phyloP scores from a whole-genome alignment of 371 early-diverging fungal species.

The Mucor indicus region DNA sequence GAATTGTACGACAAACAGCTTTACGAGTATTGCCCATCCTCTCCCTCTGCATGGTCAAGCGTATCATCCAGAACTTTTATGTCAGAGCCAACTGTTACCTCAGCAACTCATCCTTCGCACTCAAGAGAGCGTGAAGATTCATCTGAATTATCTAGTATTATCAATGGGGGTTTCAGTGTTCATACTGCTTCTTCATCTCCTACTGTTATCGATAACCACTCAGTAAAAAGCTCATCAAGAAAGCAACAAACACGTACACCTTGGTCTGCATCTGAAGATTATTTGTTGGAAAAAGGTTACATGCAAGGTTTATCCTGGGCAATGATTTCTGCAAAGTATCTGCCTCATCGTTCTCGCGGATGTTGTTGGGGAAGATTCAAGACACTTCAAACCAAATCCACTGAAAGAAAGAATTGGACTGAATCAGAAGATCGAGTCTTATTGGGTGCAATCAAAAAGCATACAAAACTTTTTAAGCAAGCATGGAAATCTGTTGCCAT shows the following conservation, averaged over 20 bases:
- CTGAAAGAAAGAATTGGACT: conserved; percentile 32
- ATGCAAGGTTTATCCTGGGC: conserved; percentile 27
- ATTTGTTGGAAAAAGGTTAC: conserved; percentile 22
- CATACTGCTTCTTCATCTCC: too few relatives aligned
- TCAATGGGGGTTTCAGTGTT: too few relatives aligned
- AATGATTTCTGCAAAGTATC: conserved; percentile 21
- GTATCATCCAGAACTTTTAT: too few relatives aligned
- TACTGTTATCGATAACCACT: too few relatives aligned
- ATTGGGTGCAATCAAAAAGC: conserved; percentile 30
- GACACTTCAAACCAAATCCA: conserved; percentile 24
- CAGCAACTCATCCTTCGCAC: too few relatives aligned
- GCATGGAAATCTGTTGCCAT: conserved; percentile 40
- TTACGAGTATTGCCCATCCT: too few relatives aligned
- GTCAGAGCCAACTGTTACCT: too few relatives aligned
- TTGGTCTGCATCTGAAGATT: conserved; percentile 23
- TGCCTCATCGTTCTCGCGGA: conserved; percentile 26
- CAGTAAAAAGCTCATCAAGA: too few relatives aligned
- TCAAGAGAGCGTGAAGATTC: too few relatives aligned
- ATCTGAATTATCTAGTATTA: too few relatives aligned
- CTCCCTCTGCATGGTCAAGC: too few relatives aligned
- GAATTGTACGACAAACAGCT: too few relatives aligned
- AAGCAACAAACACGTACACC: conserved; percentile 23
- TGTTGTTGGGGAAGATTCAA: conserved; percentile 32
- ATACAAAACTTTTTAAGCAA: conserved; percentile 32
- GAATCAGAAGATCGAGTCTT: conserved; percentile 29